A percentile compares a stretch with the other conserved stretches of the same genome.
phyloP scores from a whole-genome alignment of 208 protist species.

The Acanthamoeba polyphaga region DNA sequence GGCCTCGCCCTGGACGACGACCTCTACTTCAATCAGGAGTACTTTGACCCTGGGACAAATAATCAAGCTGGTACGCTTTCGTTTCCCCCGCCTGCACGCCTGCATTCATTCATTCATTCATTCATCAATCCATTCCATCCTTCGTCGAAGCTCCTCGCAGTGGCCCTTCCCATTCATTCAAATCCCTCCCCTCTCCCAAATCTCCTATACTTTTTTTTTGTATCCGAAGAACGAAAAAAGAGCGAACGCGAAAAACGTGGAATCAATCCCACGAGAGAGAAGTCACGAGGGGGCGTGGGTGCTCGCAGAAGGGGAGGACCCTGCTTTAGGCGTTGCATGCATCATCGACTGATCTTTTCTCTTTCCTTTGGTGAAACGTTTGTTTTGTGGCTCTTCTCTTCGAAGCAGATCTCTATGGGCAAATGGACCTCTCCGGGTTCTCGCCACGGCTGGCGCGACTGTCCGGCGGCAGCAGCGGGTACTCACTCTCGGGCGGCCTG shows the following conservation, averaged over 20 bases:
- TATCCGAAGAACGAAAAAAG: background rate
- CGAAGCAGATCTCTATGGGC: background rate
- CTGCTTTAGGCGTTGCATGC: too few relatives aligned
- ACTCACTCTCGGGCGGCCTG: background rate
- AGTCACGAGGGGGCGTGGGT: background rate
- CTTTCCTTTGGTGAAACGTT: too few relatives aligned
- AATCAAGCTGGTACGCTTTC: background rate
- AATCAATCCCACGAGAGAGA: background rate
- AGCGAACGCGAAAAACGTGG: background rate
- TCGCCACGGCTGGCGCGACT: constrained; percentile 5
- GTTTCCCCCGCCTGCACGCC: too few relatives aligned
- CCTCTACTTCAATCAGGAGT: background rate
- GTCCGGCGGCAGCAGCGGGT: constrained; percentile 21
- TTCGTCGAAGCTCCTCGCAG: background rate
- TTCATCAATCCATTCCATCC: too few relatives aligned
- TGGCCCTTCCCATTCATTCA: background rate
- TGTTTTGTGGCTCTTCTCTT: too few relatives aligned
- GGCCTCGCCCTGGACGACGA: background rate
- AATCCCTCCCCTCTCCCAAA: too few relatives aligned
- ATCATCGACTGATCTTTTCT: background rate
- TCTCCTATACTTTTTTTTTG: background rate
- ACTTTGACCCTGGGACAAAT: background rate
- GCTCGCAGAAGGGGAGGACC: too few relatives aligned
- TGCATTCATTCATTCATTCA: too few relatives aligned
- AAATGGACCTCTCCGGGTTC: background rate